Evolutionary conservation across 768 basidiomycete species (phyloP).

Genomic region (Leucocoprinus leucothites): DNA sequence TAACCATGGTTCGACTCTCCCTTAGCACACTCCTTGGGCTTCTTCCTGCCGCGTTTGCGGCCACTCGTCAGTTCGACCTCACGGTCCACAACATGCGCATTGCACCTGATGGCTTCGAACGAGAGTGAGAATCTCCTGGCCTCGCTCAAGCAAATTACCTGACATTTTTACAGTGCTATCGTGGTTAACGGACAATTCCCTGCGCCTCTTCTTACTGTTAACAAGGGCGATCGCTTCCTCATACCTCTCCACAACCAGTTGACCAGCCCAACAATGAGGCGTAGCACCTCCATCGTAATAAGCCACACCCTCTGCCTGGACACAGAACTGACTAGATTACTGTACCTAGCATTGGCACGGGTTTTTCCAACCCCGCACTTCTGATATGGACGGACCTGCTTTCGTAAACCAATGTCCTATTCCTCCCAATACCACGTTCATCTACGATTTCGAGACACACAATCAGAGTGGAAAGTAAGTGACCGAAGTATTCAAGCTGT

Average conservation of each 20-base stretch:
- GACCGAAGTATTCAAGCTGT: not conserved
- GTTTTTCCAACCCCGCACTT: constrained; percentile 40
- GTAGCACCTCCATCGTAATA: constrained; percentile 27
- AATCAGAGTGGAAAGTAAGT: constrained; percentile 14
- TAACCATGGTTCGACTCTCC: not conserved
- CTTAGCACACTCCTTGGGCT: not conserved
- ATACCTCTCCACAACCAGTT: constrained; percentile 30
- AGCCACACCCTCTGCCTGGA: too few relatives aligned
- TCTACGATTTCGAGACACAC: constrained; percentile 7
- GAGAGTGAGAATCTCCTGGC: constrained; percentile 11
- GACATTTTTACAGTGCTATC: constrained; percentile 23
- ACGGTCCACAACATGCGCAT: constrained; percentile 12
- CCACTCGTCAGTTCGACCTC: not conserved
- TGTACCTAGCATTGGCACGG: not conserved
- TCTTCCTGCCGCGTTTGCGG: constrained; percentile 1
- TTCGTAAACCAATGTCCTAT: constrained; percentile 17
- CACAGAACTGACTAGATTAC: too few relatives aligned
- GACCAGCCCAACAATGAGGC: constrained; percentile 30
- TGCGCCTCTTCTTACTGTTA: constrained; percentile 36
- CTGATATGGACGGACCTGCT: constrained; percentile 42
- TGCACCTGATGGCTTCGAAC: constrained; percentile 39
- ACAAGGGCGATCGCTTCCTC: constrained; percentile 32
- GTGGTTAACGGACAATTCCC: constrained; percentile 39
- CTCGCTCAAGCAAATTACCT: not conserved
- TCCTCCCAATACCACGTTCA: constrained; percentile 17